These are phyloP conservation scores for Oryza brachyantha DNA, from an alignment of 176 grass and related monocot genomes.

Conservation along the genomic window DNA sequence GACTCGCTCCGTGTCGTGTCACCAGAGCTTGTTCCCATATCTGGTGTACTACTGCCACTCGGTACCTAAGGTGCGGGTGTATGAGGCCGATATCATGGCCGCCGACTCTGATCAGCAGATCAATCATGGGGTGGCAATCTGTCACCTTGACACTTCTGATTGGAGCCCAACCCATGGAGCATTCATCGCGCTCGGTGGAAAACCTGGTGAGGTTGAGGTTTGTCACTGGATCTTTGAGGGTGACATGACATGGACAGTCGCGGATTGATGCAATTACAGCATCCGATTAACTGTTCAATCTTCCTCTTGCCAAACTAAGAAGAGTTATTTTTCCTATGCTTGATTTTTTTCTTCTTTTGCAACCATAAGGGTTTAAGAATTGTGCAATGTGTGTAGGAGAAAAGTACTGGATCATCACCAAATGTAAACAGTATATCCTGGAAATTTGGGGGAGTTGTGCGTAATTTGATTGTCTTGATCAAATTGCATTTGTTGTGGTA, in stretches of 20 bases:
- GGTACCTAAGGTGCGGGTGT: conserved; percentile 73
- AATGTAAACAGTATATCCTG: conserved; percentile 47
- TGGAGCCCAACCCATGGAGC: conserved; percentile 70
- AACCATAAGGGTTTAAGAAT: conserved; percentile 33
- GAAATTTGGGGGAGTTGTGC: background rate
- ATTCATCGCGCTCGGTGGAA: conserved; percentile 56
- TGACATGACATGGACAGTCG: conserved; percentile 83
- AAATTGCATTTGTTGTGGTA: conserved; percentile 24
- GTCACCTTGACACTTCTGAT: conserved; percentile 79
- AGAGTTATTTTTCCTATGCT: background rate
- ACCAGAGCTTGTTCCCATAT: conserved; percentile 93
- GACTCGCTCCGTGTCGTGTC: conserved; percentile 68
- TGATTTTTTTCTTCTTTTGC: conserved; percentile 12
- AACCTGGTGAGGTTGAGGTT: conserved; percentile 70
- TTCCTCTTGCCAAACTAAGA: conserved; percentile 24
- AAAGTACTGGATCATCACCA: conserved; percentile 16
- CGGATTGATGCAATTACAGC: conserved; percentile 31
- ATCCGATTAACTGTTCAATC: background rate
- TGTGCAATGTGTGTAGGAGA: conserved; percentile 33
- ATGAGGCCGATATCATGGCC: conserved; percentile 63
- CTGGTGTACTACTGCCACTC: conserved; percentile 90
- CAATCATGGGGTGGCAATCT: conserved; percentile 76
- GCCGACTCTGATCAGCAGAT: conserved; percentile 30
- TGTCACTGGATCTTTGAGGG: conserved; percentile 94
- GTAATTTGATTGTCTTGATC: conserved; percentile 46